A percentile compares a stretch with the other conserved stretches of the same genome.
phyloP scores from a whole-genome alignment of 2,329 filamentous ascomycete genomes.

The Cladosporium sp. region DNA sequence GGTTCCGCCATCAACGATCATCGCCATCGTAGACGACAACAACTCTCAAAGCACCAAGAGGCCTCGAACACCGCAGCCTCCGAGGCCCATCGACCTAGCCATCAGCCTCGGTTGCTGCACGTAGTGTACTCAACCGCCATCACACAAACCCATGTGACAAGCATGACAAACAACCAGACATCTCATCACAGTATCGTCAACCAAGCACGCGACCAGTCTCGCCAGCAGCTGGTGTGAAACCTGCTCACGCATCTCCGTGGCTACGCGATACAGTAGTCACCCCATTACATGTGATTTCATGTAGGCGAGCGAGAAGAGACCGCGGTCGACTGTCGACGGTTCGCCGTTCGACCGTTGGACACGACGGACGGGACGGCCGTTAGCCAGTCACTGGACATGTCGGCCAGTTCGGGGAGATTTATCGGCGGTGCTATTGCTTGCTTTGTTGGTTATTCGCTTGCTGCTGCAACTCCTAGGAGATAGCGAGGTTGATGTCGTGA shows the following conservation, averaged over 20 bases:
- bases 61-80: background rate
- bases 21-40: background rate
- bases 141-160: no score
- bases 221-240: no score
- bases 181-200: no score
- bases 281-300: no score
- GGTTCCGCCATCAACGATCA: background rate
- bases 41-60: background rate
- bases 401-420: background rate
- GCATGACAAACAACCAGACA: no score
- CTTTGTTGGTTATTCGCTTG: background rate
- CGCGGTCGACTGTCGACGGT: background rate
- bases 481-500: background rate
- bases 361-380: background rate
- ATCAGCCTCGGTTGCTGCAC: no score
- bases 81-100: background rate
- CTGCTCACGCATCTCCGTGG: no score
- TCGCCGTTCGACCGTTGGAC: background rate
- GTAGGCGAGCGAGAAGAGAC: no score
- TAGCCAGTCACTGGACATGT: background rate
- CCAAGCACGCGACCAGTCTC: no score
- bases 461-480: background rate
- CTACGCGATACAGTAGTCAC: no score
- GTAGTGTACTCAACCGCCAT: no score
- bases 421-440: background rate